These are phyloP conservation scores for Rhizopus sp. DNA, from an alignment of 371 early-diverging fungal genomes.

Conservation along the genomic window DNA sequence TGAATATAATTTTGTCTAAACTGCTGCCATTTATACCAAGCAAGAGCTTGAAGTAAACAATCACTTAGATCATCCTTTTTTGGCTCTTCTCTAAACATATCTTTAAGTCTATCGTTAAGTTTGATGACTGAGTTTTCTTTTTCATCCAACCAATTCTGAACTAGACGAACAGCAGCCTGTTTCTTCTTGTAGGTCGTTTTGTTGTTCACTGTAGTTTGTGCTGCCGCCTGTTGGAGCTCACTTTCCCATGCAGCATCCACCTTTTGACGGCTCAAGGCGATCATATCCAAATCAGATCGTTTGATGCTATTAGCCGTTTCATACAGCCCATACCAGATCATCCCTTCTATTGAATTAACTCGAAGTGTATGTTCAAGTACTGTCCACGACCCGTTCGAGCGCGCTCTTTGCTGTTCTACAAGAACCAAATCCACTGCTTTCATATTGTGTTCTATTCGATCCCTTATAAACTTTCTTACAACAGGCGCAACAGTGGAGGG, in stretches of 20 bases:
- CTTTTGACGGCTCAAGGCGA: conserved; percentile 17
- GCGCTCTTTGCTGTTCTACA: conserved; percentile 55
- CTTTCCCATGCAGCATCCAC: conserved; percentile 30
- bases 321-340: conserved; percentile 46
- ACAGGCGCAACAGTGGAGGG: conserved; percentile 34
- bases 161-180: conserved; percentile 30
- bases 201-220: not conserved
- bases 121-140: conserved; percentile 14
- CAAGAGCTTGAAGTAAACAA: conserved; percentile 66
- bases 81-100: conserved; percentile 46
- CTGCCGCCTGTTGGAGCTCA: conserved; percentile 9
- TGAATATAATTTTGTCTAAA: conserved; percentile 10
- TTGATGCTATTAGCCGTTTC: conserved; percentile 11
- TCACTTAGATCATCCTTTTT: conserved; percentile 81
- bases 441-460: conserved; percentile 9
- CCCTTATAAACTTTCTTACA: conserved; percentile 27
- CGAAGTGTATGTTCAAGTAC: conserved; percentile 51
- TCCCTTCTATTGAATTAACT: conserved; percentile 57
- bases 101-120: conserved; percentile 25
- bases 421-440: conserved; percentile 25
- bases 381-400: conserved; percentile 32
- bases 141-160: conserved; percentile 40
- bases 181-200: conserved; percentile 25
- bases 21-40: conserved; percentile 67
- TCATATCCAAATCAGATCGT: conserved; percentile 8